Evolutionary conservation across 306 rosid species (phyloP).

Genomic region (Senna tora): DNA sequence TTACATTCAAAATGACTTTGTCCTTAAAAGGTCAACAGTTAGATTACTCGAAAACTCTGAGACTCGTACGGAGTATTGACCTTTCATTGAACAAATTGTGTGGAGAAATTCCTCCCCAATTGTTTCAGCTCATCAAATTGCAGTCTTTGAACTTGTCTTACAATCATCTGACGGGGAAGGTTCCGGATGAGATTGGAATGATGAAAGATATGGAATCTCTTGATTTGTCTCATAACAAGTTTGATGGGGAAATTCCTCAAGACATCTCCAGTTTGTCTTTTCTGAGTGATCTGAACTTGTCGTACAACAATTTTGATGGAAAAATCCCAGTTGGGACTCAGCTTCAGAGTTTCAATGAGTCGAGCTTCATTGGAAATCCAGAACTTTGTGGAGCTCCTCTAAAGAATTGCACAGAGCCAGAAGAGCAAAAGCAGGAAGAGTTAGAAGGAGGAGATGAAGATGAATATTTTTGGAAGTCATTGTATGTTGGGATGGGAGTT

Average conservation of each 20-base stretch:
- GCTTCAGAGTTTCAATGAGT: background rate
- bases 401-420: background rate
- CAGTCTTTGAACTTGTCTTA: background rate
- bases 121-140: background rate
- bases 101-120: background rate
- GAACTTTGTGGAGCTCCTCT: slow-evolving; percentile 2
- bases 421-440: background rate
- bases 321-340: background rate
- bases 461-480: background rate
- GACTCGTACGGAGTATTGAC: background rate
- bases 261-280: background rate
- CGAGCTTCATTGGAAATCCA: background rate
- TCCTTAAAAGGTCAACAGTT: too few species aligned
- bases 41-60: too few species aligned
- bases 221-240: background rate
- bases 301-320: background rate
- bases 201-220: background rate
- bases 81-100: slow-evolving; percentile 30
- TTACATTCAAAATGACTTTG: too few species aligned
- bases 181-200: background rate
- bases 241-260: background rate
- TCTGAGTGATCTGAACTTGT: background rate
- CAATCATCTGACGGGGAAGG: background rate
- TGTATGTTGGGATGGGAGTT: background rate
- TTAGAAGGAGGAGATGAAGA: background rate